Percentiles rank a stretch among this genome's conserved stretches.
Conservation (phyloP, 352 stramenopile species). For the Phytophthora hybrid region DNA sequence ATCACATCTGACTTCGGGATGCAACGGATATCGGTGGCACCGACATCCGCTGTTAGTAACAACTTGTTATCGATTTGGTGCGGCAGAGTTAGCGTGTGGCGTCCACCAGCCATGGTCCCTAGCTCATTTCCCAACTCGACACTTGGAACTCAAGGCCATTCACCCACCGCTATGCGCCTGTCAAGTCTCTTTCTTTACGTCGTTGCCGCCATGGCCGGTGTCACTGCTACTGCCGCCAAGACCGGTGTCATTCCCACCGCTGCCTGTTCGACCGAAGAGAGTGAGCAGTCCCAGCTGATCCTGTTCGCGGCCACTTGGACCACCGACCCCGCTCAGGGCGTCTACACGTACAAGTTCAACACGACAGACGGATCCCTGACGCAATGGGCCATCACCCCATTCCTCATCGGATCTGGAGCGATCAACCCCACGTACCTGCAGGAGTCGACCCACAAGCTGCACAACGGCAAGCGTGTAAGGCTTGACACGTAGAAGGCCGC, state of each 20-base stretch:
- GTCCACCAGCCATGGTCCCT: background rate
- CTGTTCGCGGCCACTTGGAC: slow-evolving; percentile 61
- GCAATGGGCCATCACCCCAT: slow-evolving; percentile 29
- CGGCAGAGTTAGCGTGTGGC: too few relatives aligned
- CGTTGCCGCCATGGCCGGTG: background rate
- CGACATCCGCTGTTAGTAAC: too few relatives aligned
- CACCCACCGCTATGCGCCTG: slow-evolving; percentile 13
- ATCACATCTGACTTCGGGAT: slow-evolving; percentile 5
- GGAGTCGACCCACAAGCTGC: slow-evolving; percentile 25
- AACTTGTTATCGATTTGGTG: too few relatives aligned
- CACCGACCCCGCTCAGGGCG: slow-evolving; percentile 53
- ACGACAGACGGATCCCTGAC: slow-evolving; percentile 43
- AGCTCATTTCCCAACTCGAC: background rate
- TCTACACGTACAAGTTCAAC: slow-evolving; percentile 57
- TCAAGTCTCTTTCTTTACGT: slow-evolving; percentile 4
- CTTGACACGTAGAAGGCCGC: too few relatives aligned
- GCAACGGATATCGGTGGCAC: background rate
- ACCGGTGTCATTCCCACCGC: background rate
- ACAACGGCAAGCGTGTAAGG: slow-evolving; percentile 25
- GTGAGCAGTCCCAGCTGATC: slow-evolving; percentile 12
- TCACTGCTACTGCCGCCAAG: background rate
- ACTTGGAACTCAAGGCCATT: background rate
- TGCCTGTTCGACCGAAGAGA: background rate
- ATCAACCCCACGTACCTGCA: slow-evolving; percentile 69
- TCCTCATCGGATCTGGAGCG: slow-evolving; percentile 31